Percentiles rank a stretch among this genome's conserved stretches.
phyloP scores from a whole-genome alignment of 78 protist species.

The Speleostelium caveatum region DNA sequence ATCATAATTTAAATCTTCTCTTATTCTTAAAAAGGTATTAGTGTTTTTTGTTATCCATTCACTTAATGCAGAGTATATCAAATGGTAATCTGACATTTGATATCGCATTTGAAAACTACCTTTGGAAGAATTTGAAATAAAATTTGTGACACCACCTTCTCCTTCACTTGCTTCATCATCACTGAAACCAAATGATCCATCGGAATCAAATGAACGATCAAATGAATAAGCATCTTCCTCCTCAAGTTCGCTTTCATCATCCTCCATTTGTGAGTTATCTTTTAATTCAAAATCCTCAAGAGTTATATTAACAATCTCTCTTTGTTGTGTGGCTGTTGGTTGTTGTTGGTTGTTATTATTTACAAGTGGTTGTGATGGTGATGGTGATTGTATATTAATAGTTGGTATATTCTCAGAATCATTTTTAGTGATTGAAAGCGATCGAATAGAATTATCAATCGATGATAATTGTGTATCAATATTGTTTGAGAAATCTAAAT shows the following conservation, averaged over 20 bases:
- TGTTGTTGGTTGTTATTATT: neutral
- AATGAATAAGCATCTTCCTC: neutral
- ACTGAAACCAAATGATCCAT: neutral
- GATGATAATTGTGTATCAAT: neutral
- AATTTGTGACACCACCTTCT: neutral
- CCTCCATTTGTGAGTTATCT: neutral
- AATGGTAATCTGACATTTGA: constrained; percentile 46
- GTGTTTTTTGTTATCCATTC: constrained; percentile 34
- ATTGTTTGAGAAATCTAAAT: neutral
- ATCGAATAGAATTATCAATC: neutral
- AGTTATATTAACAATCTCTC: neutral
- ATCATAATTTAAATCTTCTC: neutral
- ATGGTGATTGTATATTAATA: neutral
- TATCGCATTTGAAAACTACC: neutral
- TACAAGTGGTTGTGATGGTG: neutral
- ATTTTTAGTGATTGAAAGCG: neutral
- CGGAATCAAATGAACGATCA: too few species aligned
- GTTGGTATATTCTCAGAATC: neutral
- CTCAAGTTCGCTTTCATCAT: constrained; percentile 25
- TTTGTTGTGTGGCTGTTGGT: neutral
- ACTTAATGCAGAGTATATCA: constrained; percentile 36
- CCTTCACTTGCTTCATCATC: constrained; percentile 12
- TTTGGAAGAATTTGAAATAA: neutral
- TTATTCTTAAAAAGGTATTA: constrained; percentile 1
- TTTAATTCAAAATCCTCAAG: too few species aligned